Conservation (phyloP, 2,329 filamentous ascomycete genomes). For the Chrysoporthe deuterocubensis region DNA sequence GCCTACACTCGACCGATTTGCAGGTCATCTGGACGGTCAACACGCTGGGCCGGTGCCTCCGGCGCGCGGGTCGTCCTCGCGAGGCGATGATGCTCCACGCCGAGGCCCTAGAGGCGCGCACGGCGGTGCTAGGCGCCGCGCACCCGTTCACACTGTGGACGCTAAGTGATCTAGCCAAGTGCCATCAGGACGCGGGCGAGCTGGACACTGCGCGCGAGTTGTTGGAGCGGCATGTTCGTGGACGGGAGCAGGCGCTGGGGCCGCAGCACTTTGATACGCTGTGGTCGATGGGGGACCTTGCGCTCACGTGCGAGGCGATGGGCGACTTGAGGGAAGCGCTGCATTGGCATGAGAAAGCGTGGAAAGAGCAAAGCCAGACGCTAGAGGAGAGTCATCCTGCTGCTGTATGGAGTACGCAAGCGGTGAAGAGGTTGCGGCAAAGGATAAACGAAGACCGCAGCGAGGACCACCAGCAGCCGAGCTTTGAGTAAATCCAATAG, state of each 20-base stretch:
- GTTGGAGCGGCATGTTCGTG: neutral
- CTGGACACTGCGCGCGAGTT: neutral
- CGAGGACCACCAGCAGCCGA: neutral
- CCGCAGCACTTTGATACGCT: neutral
- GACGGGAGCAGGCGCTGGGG: neutral
- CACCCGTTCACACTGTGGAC: slow-evolving; percentile 1
- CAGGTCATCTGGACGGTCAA: slow-evolving; percentile 6
- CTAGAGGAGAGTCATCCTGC: neutral
- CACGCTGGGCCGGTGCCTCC: slow-evolving; percentile 1
- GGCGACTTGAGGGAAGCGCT: neutral
- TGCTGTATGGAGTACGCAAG: neutral
- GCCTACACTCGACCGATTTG: neutral
- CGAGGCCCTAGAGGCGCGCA: slow-evolving; percentile 1
- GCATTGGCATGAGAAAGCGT: neutral
- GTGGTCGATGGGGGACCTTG: slow-evolving; percentile 5
- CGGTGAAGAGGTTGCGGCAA: neutral
- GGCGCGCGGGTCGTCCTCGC: neutral
- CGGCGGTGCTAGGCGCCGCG: neutral
- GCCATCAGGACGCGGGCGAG: neutral
- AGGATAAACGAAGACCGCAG: neutral
- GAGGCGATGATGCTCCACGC: neutral
- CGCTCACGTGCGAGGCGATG: neutral
- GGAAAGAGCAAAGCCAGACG: neutral
- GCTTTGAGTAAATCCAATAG: neutral
- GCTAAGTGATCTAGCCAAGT: neutral